Evolutionary conservation across 2,329 filamentous ascomycete genomes (phyloP).

Genomic region (Neocatenulostroma microsporum): DNA sequence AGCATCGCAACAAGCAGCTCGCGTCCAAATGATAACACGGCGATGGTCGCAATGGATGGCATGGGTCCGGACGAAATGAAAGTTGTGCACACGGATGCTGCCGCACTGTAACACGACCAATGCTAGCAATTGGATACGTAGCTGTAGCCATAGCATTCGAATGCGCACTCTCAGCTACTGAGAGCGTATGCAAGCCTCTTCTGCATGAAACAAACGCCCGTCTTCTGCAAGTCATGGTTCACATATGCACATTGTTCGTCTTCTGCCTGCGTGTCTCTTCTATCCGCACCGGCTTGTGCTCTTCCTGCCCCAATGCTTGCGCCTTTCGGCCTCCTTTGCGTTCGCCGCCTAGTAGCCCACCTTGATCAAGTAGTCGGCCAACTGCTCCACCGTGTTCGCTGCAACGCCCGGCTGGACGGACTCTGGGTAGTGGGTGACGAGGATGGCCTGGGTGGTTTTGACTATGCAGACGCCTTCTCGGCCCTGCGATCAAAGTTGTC

Average conservation of each 20-base stretch:
- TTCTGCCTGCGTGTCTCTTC: neutral
- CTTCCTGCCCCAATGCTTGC: neutral
- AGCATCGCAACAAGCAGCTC: too few relatives aligned
- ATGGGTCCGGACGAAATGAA: too few relatives aligned
- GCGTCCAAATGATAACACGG: too few relatives aligned
- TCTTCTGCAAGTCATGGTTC: constrained; percentile 12
- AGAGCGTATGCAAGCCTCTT: too few relatives aligned
- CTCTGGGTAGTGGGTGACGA: constrained; percentile 81
- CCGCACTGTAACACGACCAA: too few relatives aligned
- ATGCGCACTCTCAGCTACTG: too few relatives aligned
- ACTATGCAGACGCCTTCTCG: constrained; percentile 72
- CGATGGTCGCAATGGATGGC: too few relatives aligned
- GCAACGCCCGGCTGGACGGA: constrained; percentile 64
- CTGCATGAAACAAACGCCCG: neutral
- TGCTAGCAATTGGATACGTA: too few relatives aligned
- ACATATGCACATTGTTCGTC: constrained; percentile 19
- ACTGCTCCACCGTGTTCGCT: constrained; percentile 67
- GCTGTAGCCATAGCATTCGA: too few relatives aligned
- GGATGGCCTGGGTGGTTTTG: constrained; percentile 82
- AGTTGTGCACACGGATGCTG: too few relatives aligned
- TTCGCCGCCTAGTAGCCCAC: constrained; percentile 58
- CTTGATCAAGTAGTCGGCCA: constrained; percentile 80
- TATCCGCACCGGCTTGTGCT: neutral
- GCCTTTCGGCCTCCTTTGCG: constrained; percentile 3
- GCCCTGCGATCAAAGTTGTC: constrained; percentile 55